Evolutionary conservation across 2,329 filamentous ascomycete species (phyloP).

Genomic region (Neobulgaria alba): DNA sequence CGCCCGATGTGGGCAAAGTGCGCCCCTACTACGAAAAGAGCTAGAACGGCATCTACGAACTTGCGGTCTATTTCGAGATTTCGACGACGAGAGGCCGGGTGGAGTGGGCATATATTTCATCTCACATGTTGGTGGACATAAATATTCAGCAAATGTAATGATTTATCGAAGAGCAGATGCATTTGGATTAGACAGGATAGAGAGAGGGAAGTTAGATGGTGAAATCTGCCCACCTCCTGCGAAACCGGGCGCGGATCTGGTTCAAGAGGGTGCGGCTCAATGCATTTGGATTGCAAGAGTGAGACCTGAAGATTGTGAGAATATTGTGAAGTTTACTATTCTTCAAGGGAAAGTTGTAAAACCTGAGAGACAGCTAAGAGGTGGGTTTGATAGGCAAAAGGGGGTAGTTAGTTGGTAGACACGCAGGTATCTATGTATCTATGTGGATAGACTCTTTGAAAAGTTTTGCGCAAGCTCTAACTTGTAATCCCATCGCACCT

Average conservation of each 20-base stretch:
- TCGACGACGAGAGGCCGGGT: constrained; percentile 80
- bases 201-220: constrained; percentile 27
- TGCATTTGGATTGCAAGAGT: constrained; percentile 90
- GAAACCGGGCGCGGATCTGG: constrained; percentile 26
- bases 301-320: constrained; percentile 83
- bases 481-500: no score
- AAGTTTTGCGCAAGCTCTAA: no score
- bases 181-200: constrained; percentile 26
- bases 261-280: constrained; percentile 59
- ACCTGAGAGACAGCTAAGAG: constrained; percentile 74
- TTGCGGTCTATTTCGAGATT: constrained; percentile 74
- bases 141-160: constrained; percentile 91
- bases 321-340: constrained; percentile 80
- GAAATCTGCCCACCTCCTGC: constrained; percentile 25
- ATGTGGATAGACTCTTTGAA: no score
- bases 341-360: constrained; percentile 92
- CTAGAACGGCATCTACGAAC: constrained; percentile 82
- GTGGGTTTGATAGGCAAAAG: constrained; percentile 78
- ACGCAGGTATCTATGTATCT: no score
- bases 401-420: constrained; percentile 91
- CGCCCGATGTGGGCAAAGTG: constrained; percentile 87
- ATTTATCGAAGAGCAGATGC: constrained; percentile 57
- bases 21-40: constrained; percentile 79
- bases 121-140: constrained; percentile 91
- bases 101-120: constrained; percentile 97